These are phyloP conservation scores for Arthroderma uncinatum DNA, from an alignment of 2,329 filamentous ascomycete genomes.

Conservation along the genomic window DNA sequence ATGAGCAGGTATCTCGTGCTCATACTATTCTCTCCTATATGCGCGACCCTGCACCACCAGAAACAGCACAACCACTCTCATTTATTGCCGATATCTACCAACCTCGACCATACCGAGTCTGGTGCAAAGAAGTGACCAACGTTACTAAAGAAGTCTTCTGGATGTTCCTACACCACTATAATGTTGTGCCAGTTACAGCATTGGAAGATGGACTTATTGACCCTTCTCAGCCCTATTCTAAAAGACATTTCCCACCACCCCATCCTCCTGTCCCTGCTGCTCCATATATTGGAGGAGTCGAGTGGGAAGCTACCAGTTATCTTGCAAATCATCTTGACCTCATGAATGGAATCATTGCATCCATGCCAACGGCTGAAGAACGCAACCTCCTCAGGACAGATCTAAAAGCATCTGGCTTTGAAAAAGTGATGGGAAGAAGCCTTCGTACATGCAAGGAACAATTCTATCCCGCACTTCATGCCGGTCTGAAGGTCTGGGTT, in stretches of 20 bases:
- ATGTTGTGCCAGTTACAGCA: conserved; percentile 55
- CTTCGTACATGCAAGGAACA: conserved; percentile 93
- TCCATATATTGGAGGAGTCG: conserved; percentile 90
- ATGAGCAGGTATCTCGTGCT: conserved; percentile 57
- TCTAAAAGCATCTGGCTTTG: conserved; percentile 74
- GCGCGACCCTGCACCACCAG: conserved; percentile 64
- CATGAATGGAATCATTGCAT: conserved; percentile 79
- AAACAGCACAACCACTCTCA: conserved; percentile 62
- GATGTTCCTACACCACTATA: conserved; percentile 94
- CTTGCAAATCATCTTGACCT: conserved; percentile 85
- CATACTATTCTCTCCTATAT: conserved; percentile 66
- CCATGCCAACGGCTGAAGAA: conserved; percentile 55
- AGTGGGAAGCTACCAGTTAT: conserved; percentile 98
- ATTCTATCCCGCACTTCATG: conserved; percentile 87
- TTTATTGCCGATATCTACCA: conserved; percentile 87
- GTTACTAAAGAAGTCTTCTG: conserved; percentile 98
- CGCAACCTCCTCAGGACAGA: conserved; percentile 71
- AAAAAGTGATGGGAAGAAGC: conserved; percentile 75
- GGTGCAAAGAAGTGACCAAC: conserved; percentile 83
- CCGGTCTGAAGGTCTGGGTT: conserved; percentile 80
- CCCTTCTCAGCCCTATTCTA: conserved; percentile 24
- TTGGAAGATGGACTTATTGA: conserved; percentile 24
- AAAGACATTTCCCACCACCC: conserved; percentile 69
- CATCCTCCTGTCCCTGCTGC: conserved; percentile 85
- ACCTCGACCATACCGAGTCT: conserved; percentile 78